These are phyloP conservation scores for Entonaema liquescens DNA, from an alignment of 495 filamentous ascomycete genomes.

Conservation along the genomic window DNA sequence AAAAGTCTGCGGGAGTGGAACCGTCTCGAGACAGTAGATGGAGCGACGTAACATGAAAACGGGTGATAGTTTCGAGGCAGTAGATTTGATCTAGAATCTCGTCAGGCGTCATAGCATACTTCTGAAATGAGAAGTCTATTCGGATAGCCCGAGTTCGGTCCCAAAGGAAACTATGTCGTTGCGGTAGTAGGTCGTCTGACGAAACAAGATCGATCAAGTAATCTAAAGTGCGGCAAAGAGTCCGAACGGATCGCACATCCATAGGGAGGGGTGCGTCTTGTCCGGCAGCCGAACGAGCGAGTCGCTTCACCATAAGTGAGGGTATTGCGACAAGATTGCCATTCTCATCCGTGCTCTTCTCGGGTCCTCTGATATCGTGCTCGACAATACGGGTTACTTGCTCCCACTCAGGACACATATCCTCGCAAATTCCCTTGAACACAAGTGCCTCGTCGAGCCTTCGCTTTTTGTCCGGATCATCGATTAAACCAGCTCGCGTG, in stretches of 20 bases:
- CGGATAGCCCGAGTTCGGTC: conserved; percentile 91
- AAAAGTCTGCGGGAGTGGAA: conserved; percentile 73
- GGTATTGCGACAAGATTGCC: conserved; percentile 50
- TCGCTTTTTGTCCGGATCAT: conserved; percentile 87
- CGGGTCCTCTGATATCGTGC: conserved; percentile 61
- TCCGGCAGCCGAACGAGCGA: conserved; percentile 89
- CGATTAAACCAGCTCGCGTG: conserved; percentile 78
- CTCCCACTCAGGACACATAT: conserved; percentile 96
- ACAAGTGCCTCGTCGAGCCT: conserved; percentile 84
- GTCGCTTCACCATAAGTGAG: conserved; percentile 76
- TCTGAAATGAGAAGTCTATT: conserved; percentile 90
- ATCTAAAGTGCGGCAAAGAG: conserved; percentile 78
- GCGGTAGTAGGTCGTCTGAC: conserved; percentile 67
- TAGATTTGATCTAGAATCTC: conserved; percentile 75
- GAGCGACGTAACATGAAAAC: conserved; percentile 88
- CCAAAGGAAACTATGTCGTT: conserved; percentile 89
- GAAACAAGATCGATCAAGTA: conserved; percentile 83
- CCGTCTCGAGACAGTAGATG: conserved; percentile 80
- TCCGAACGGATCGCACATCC: conserved; percentile 83
- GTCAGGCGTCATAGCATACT: conserved; percentile 67
- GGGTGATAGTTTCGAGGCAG: conserved; percentile 87
- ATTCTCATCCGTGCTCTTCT: conserved; percentile 55
- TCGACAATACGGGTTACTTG: conserved; percentile 78
- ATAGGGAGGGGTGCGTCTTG: conserved; percentile 90
- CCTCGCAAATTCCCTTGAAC: conserved; percentile 86